Evolutionary conservation across 176 grass and related monocot genomes (phyloP), one percentile per base, ranked within the genome.

Genomic region (Oryza punctata): DNA sequence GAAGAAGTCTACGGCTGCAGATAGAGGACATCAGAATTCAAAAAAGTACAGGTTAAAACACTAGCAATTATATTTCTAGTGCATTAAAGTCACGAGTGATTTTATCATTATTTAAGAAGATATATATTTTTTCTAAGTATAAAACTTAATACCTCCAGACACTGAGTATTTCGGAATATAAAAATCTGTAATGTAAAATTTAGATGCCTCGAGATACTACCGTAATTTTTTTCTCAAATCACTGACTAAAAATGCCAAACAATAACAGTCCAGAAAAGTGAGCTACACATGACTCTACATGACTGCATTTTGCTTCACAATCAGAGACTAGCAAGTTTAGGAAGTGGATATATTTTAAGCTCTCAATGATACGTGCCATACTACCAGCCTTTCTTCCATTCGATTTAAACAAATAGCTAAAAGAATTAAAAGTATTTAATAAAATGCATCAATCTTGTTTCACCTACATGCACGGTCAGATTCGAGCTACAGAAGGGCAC

Each of bases 1-100:
- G 90, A 98, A 98, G 80, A 98, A 98, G 66, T 98, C 96, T 69
- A 95, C 93, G 52, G 91, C 96, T 98, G 91, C 30, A 82, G 84
- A 81, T 2, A 63, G 33, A 83, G 76, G 24, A 69, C 46, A 89
- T 67, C 46, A 86, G 25, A 72, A 29, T 87, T 67, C 46, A 86
- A 21, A 72, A 72, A 23, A 40, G 28, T 9, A 38, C 29, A 26
- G 21, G 14, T 19, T 76, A 76, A 32, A 54, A 61, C n/a, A n/a
- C n/a, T n/a, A n/a, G n/a, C n/a, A n/a, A n/a, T n/a, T n/a, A n/a
- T 35, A 35, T 5, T n/a, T 45, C 44, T 5, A 10, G 46, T 21
- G 28, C 18, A 32, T 49, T 78, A 10, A 65, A 38, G 30, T 8
- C 32, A 67, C 30, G 5, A 35, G 5, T 35, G 33, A 6, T 35